phyloP scores from a whole-genome alignment of 768 basidiomycete species.

The Auricularia sp. region DNA sequence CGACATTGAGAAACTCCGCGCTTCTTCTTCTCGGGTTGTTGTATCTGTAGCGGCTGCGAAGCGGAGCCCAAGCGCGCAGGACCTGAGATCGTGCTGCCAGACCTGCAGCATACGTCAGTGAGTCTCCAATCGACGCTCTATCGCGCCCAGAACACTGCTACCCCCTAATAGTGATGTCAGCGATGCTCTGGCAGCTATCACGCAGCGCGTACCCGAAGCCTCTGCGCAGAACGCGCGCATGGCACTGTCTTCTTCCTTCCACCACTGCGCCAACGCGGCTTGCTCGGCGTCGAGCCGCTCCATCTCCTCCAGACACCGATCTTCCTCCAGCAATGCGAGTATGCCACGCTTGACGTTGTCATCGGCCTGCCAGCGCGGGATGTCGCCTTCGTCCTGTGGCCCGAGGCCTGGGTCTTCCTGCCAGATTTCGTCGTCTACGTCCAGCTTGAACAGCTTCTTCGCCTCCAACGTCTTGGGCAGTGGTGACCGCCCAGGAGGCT shows the following conservation, averaged over 20 bases:
- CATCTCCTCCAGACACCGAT: not conserved
- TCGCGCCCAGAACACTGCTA: too few relatives aligned
- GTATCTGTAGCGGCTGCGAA: too few relatives aligned
- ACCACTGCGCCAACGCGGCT: not conserved
- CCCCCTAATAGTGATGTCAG: too few relatives aligned
- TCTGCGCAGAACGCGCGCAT: not conserved
- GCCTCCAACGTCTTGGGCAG: not conserved
- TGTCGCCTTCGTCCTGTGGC: not conserved
- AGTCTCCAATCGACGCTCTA: too few relatives aligned
- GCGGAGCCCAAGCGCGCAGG: too few relatives aligned
- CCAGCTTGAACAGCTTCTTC: not conserved
- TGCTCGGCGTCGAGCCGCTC: not conserved
- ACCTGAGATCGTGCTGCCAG: too few relatives aligned
- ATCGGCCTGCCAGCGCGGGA: not conserved
- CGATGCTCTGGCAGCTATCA: too few relatives aligned
- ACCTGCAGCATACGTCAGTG: too few relatives aligned
- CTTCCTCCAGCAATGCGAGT: not conserved
- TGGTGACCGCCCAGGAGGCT: not conserved
- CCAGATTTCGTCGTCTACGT: constrained; percentile 1
- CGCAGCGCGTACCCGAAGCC: too few relatives aligned
- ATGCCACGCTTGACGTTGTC: not conserved
- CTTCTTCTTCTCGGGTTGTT: too few relatives aligned
- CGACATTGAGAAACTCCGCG: too few relatives aligned
- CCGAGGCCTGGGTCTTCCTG: not conserved
- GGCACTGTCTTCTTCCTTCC: not conserved